These are phyloP conservation scores for Phytopythium mirpurense DNA, from an alignment of 352 stramenopile genomes.

Conservation along the genomic window DNA sequence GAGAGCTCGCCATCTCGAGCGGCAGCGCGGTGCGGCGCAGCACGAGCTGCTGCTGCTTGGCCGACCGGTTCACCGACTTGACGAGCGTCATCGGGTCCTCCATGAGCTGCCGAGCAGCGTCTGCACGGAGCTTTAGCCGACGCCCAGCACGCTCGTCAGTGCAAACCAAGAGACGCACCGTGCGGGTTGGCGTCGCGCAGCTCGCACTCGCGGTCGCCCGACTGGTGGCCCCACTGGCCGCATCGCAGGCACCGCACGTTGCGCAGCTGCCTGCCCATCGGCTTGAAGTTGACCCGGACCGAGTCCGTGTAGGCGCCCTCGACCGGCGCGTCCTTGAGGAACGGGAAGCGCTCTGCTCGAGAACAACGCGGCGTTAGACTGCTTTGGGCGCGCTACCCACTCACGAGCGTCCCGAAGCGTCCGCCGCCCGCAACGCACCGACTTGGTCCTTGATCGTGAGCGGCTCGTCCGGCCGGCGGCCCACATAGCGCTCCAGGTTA, in stretches of 20 bases:
- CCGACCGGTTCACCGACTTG: slow-evolving; percentile 36
- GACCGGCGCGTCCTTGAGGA: slow-evolving; percentile 87
- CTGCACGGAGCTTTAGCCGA: no score
- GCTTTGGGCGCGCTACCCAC: no score
- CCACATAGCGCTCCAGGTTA: slow-evolving; percentile 73
- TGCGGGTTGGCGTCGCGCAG: slow-evolving; percentile 71
- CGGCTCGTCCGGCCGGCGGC: slow-evolving; percentile 52
- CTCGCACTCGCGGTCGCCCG: slow-evolving; percentile 77
- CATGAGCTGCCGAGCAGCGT: slow-evolving; percentile 57
- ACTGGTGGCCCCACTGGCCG: slow-evolving; percentile 78
- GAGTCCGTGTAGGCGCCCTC: slow-evolving; percentile 78
- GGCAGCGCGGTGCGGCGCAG: slow-evolving; percentile 50
- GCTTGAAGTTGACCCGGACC: slow-evolving; percentile 86
- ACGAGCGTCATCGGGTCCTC: slow-evolving; percentile 76
- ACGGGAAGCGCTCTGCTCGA: slow-evolving; percentile 82
- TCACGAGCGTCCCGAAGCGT: no score
- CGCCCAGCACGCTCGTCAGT: no score
- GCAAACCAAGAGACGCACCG: no score
- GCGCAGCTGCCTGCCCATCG: slow-evolving; percentile 72
- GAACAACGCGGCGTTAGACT: background rate
- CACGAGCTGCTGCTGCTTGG: slow-evolving; percentile 61
- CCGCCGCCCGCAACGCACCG: no score
- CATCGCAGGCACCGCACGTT: slow-evolving; percentile 85
- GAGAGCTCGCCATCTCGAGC: slow-evolving; percentile 50
- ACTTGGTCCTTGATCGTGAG: slow-evolving; percentile 83